Conservation (phyloP, 768 basidiomycete genomes). For the Wakefieldia striispora region DNA sequence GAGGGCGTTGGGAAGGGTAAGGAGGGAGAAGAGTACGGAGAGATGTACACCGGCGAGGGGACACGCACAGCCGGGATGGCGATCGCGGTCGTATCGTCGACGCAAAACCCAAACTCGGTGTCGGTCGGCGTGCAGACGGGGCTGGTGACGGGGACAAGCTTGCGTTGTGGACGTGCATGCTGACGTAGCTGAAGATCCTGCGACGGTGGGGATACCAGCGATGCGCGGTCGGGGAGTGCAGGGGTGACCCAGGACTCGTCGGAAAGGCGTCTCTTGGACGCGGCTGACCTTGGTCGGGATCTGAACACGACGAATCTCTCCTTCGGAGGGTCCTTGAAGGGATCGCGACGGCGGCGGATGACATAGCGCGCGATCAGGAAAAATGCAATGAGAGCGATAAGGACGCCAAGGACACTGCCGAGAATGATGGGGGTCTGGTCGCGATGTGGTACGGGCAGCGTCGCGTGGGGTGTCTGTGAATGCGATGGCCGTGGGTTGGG, state of each 20-base stretch:
- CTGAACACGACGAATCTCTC: slow-evolving; percentile 5
- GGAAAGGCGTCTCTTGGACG: slow-evolving; percentile 25
- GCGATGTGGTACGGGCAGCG: slow-evolving; percentile 3
- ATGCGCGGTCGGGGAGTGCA: slow-evolving; percentile 1
- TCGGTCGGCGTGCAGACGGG: slow-evolving; percentile 20
- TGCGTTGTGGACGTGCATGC: slow-evolving; percentile 7
- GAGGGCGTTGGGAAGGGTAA: slow-evolving; percentile 17
- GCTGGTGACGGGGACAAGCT: slow-evolving; percentile 17
- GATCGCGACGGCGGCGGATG: slow-evolving; percentile 14
- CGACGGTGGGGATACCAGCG: slow-evolving; percentile 8
- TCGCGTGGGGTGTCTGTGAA: slow-evolving; percentile 8
- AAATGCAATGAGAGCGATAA: slow-evolving; percentile 11
- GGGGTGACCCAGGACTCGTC: slow-evolving; percentile 28
- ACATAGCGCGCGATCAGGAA: slow-evolving; percentile 6
- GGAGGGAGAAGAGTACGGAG: slow-evolving; percentile 11
- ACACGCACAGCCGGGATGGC: slow-evolving; percentile 15
- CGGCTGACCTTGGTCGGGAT: not conserved
- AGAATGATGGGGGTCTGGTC: slow-evolving; percentile 14
- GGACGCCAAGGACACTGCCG: slow-evolving; percentile 15
- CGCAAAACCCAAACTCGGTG: slow-evolving; percentile 20
- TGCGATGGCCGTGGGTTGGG: slow-evolving; percentile 11
- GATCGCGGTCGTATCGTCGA: too few species aligned
- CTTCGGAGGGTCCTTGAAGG: slow-evolving; percentile 12
- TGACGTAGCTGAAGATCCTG: slow-evolving; percentile 13
- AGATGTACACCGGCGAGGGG: slow-evolving; percentile 20